phyloP scores from a whole-genome alignment of 441 rosid species.

The Brassica hybrid region DNA sequence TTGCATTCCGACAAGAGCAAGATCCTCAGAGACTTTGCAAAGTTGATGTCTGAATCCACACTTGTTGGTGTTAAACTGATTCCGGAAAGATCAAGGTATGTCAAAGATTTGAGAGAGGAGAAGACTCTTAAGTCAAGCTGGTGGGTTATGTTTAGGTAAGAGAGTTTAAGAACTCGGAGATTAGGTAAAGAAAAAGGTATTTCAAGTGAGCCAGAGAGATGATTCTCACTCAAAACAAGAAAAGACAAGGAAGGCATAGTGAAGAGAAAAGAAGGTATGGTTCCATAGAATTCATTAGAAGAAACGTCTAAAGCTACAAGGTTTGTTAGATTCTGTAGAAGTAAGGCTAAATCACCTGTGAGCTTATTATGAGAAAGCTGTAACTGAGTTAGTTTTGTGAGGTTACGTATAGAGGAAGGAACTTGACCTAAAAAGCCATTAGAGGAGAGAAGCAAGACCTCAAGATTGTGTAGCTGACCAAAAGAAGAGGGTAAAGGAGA shows the following conservation, averaged over 20 bases:
- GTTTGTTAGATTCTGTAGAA: not conserved
- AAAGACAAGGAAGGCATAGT: slow-evolving; percentile 6
- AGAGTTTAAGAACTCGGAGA: not conserved
- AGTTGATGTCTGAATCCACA: not conserved
- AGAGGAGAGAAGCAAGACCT: slow-evolving; percentile 30
- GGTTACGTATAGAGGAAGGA: too few species aligned
- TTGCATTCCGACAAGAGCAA: slow-evolving; percentile 6
- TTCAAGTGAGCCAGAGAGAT: slow-evolving; percentile 16
- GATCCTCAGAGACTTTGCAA: not conserved
- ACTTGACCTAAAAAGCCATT: slow-evolving; percentile 7
- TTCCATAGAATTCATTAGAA: not conserved
- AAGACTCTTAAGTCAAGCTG: not conserved
- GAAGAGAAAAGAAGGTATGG: slow-evolving; percentile 16
- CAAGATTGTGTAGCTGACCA: slow-evolving; percentile 32
- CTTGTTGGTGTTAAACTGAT: not conserved
- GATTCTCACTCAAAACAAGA: slow-evolving; percentile 21
- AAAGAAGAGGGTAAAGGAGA: slow-evolving; percentile 26
- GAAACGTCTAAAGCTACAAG: not conserved
- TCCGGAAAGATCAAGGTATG: not conserved
- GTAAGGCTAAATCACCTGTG: not conserved
- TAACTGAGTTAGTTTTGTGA: not conserved
- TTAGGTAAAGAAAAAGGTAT: not conserved
- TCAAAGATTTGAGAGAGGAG: not conserved
- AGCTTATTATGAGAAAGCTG: not conserved
- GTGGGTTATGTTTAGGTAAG: not conserved